Percentiles rank a stretch among this genome's conserved stretches.
phyloP scores from a whole-genome alignment of 768 basidiomycete genomes.

The Pleurotus eryngii region DNA sequence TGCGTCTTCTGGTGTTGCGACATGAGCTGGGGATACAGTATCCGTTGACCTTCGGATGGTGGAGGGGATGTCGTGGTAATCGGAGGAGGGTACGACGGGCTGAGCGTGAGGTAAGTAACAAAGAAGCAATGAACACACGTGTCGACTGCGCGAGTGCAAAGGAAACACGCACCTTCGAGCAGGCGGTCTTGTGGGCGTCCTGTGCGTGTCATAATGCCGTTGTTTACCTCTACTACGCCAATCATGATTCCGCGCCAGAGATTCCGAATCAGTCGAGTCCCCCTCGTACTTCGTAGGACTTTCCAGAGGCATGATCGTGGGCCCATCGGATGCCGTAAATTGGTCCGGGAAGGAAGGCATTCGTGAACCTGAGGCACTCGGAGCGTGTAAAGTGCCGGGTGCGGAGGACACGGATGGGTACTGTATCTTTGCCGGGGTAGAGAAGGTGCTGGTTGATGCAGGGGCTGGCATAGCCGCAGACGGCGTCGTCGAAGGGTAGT shows the following conservation, averaged over 20 bases:
- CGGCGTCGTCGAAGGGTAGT: slow-evolving; percentile 14
- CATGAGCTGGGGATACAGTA: slow-evolving; percentile 74
- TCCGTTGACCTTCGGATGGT: slow-evolving; percentile 42
- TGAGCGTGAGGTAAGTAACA: slow-evolving; percentile 5
- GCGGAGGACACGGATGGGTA: slow-evolving; percentile 6
- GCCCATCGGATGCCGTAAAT: slow-evolving; percentile 28
- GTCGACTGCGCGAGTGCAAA: neutral
- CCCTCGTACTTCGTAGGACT: slow-evolving; percentile 55
- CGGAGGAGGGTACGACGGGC: slow-evolving; percentile 46
- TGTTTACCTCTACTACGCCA: slow-evolving; percentile 19
- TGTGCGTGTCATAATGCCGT: slow-evolving; percentile 19
- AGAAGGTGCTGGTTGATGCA: slow-evolving; percentile 8
- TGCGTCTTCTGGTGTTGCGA: slow-evolving; percentile 73
- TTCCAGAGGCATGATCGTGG: slow-evolving; percentile 57
- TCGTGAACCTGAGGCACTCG: slow-evolving; percentile 29
- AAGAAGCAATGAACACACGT: slow-evolving; percentile 7
- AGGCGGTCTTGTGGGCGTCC: slow-evolving; percentile 24
- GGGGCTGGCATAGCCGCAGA: slow-evolving; percentile 17
- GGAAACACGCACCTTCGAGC: slow-evolving; percentile 31
- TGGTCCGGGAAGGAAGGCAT: slow-evolving; percentile 29
- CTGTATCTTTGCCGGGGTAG: slow-evolving; percentile 1
- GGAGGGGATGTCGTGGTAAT: slow-evolving; percentile 72
- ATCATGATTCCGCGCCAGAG: slow-evolving; percentile 24
- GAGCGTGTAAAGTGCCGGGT: slow-evolving; percentile 21
- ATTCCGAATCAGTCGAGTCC: slow-evolving; percentile 45